These are phyloP conservation scores for Arabis hirsuta DNA, from an alignment of 345 rosid genomes.

Conservation along the genomic window DNA sequence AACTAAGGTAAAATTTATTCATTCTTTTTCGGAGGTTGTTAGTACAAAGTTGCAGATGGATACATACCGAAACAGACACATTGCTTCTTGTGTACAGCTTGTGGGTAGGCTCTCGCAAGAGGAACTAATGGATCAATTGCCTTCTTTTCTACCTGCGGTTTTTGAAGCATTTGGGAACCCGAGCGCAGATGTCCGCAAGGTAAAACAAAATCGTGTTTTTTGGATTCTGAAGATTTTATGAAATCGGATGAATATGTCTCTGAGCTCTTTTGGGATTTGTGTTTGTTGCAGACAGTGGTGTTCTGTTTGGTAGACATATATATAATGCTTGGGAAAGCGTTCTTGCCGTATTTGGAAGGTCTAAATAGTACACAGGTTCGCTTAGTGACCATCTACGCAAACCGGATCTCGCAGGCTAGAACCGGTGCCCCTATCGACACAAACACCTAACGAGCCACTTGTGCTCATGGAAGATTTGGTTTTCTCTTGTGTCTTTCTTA, in stretches of 20 bases:
- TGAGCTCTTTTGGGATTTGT: conserved; percentile 4
- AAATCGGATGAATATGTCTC: background rate
- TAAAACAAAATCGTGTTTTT: conserved; percentile 34
- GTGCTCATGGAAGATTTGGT: conserved; percentile 27
- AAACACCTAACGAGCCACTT: conserved; percentile 25
- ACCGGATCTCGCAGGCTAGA: conserved; percentile 97
- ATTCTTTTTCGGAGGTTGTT: background rate
- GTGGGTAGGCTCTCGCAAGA: conserved; percentile 93
- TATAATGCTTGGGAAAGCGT: conserved; percentile 95
- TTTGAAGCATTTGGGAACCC: conserved; percentile 98
- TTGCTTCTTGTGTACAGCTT: conserved; percentile 57
- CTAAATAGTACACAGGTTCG: conserved; percentile 89
- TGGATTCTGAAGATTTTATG: too few species aligned
- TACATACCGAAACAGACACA: conserved; percentile 4
- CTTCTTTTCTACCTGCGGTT: conserved; percentile 89
- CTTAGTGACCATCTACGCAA: conserved; percentile 93
- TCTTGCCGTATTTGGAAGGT: conserved; percentile 91
- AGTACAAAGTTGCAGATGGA: background rate
- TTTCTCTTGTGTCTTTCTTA: conserved; percentile 11
- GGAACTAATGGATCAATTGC: conserved; percentile 77
- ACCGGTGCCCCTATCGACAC: conserved; percentile 69
- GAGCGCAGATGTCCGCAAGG: conserved; percentile 99
- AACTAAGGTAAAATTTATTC: conserved; percentile 70
- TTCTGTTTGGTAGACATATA: conserved; percentile 98
- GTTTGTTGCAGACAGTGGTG: conserved; percentile 81